A percentile compares a stretch with the other conserved stretches of the same genome.
These are phyloP conservation scores for Microsporum canis DNA, from an alignment of 2,329 filamentous ascomycete species.

Conservation along the genomic window DNA sequence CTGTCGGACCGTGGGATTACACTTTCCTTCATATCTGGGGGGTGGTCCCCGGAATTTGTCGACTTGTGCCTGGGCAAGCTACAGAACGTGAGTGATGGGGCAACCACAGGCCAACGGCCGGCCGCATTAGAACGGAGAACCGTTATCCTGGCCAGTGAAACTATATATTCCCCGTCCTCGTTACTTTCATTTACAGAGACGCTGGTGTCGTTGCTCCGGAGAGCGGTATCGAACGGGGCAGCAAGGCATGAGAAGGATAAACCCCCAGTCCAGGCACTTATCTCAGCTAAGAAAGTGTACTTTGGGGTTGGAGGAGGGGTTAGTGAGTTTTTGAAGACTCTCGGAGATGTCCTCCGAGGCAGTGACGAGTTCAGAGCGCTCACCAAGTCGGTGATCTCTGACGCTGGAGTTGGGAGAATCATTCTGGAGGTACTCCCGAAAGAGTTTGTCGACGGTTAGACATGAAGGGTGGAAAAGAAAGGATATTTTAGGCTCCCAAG, in stretches of 20 bases:
- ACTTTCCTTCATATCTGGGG: slow-evolving; percentile 47
- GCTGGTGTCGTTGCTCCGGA: slow-evolving; percentile 40
- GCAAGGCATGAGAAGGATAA: slow-evolving; percentile 9
- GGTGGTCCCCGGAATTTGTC: slow-evolving; percentile 42
- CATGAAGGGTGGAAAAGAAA: not conserved
- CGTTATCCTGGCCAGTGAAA: slow-evolving; percentile 51
- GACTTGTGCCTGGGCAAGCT: slow-evolving; percentile 30
- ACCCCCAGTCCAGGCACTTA: slow-evolving; percentile 37
- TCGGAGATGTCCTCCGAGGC: slow-evolving; percentile 18
- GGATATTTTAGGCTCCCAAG: not conserved
- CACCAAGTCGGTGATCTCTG: slow-evolving; percentile 28
- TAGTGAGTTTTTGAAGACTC: slow-evolving; percentile 42
- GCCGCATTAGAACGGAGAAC: slow-evolving; percentile 25
- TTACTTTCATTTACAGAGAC: slow-evolving; percentile 46
- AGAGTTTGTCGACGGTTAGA: not conserved
- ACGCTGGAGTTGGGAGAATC: slow-evolving; percentile 35
- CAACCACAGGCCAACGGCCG: slow-evolving; percentile 12
- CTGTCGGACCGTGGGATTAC: slow-evolving; percentile 35
- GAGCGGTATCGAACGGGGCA: slow-evolving; percentile 9
- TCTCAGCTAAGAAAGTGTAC: slow-evolving; percentile 55
- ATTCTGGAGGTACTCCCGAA: slow-evolving; percentile 27
- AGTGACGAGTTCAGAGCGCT: slow-evolving; percentile 16
- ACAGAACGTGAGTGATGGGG: slow-evolving; percentile 13
- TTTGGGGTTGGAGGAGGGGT: slow-evolving; percentile 57
- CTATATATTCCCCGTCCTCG: slow-evolving; percentile 50